Evolutionary conservation across 2,329 filamentous ascomycete species (phyloP).

Genomic region (Aspergillus sp.): DNA sequence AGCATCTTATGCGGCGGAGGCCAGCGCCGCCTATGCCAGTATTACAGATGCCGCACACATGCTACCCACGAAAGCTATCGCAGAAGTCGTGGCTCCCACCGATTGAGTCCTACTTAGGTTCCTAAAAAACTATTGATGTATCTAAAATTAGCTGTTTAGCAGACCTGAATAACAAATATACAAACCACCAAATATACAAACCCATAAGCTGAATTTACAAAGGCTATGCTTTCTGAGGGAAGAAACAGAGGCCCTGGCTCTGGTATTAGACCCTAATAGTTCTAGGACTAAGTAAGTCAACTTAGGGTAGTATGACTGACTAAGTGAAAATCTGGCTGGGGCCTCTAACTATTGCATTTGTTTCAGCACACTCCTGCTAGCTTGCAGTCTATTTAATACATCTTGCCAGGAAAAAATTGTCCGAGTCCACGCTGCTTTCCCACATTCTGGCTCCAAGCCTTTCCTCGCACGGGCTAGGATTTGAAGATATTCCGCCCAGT

Average conservation of each 20-base stretch:
- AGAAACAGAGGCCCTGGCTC: too few relatives aligned
- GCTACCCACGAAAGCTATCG: not conserved
- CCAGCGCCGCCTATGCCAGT: not conserved
- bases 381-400: not conserved
- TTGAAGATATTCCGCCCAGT: conserved; percentile 12
- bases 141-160: too few relatives aligned
- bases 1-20: not conserved
- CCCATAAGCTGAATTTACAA: too few relatives aligned
- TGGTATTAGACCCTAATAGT: too few relatives aligned
- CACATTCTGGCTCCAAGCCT: not conserved
- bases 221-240: too few relatives aligned
- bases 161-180: too few relatives aligned
- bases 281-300: too few relatives aligned
- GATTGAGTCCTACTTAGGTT: not conserved
- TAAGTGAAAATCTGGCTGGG: not conserved
- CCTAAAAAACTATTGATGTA: not conserved
- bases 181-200: too few relatives aligned
- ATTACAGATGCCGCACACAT: not conserved
- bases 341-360: not conserved
- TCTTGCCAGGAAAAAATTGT: conserved; percentile 13
- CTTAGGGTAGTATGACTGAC: too few relatives aligned
- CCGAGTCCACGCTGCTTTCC: conserved; percentile 11
- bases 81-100: not conserved
- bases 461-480: conserved; percentile 3
- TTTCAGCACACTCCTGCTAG: not conserved